These are phyloP conservation scores for Parmales sp. DNA, from an alignment of 108 stramenopile genomes.

Conservation along the genomic window DNA sequence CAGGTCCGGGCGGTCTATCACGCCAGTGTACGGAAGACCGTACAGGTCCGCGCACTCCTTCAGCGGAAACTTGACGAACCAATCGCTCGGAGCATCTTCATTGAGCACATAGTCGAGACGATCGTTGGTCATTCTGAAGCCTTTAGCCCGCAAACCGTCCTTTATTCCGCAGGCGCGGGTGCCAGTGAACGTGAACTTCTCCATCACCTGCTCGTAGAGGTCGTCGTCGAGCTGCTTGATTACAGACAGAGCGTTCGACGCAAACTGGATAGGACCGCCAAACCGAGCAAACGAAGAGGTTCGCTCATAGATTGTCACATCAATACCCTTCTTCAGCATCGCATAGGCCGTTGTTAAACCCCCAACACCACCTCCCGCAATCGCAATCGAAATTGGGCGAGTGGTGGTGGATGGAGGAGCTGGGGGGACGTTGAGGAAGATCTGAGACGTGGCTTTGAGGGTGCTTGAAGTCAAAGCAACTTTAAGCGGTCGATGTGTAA, in stretches of 20 bases:
- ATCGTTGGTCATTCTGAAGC: constrained; percentile 79
- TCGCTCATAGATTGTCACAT: constrained; percentile 92
- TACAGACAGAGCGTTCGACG: constrained; percentile 84
- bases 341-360: constrained; percentile 77
- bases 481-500: too few relatives aligned
- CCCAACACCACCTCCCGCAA: constrained; percentile 55
- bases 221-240: constrained; percentile 82
- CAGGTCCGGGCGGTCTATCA: constrained; percentile 90
- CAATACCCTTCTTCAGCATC: constrained; percentile 85
- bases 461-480: too few relatives aligned
- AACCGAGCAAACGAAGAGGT: constrained; percentile 82
- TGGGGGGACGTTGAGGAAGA: too few relatives aligned
- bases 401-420: too few relatives aligned
- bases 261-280: constrained; percentile 95
- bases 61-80: constrained; percentile 94
- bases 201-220: constrained; percentile 84
- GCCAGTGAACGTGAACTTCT: constrained; percentile 90
- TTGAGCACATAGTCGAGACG: constrained; percentile 64
- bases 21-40: constrained; percentile 87
- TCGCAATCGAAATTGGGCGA: too few relatives aligned
- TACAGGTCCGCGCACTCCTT: constrained; percentile 66
- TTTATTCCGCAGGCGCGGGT: constrained; percentile 89
- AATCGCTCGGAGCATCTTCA: constrained; percentile 71
- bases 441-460: too few relatives aligned
- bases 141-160: constrained; percentile 82